Percentiles rank a stretch among this genome's conserved stretches.
Evolutionary conservation across 2,329 filamentous ascomycete genomes (phyloP).

Genomic region (Teratosphaeria nubilosa): DNA sequence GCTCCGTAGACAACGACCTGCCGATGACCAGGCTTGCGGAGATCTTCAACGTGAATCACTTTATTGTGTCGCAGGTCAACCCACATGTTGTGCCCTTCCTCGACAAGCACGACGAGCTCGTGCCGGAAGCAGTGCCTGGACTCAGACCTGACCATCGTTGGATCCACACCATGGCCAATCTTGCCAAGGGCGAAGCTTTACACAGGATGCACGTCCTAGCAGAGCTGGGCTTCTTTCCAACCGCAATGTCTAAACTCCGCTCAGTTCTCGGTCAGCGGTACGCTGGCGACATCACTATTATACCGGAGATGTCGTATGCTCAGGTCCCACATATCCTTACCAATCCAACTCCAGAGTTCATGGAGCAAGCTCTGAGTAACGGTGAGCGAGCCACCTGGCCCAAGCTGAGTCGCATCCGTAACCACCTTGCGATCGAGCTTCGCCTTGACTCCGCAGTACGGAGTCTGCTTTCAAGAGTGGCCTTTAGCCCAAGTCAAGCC

Average conservation of each 20-base stretch:
- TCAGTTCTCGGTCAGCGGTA: constrained; percentile 85
- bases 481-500: constrained; percentile 57
- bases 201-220: constrained; percentile 72
- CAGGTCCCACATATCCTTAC: constrained; percentile 68
- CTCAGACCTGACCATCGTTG: constrained; percentile 40
- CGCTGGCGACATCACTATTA: constrained; percentile 88
- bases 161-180: constrained; percentile 56
- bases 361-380: constrained; percentile 63
- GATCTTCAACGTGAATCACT: constrained; percentile 98
- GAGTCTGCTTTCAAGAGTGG: constrained; percentile 54
- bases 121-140: constrained; percentile 19
- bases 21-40: constrained; percentile 83
- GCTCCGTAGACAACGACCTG: constrained; percentile 87
- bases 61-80: constrained; percentile 95
- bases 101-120: constrained; percentile 56
- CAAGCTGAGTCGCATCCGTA: constrained; percentile 72
- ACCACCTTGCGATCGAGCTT: constrained; percentile 80
- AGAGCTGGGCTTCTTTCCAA: constrained; percentile 72
- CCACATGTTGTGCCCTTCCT: constrained; percentile 87
- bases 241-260: constrained; percentile 56
- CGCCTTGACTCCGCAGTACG: constrained; percentile 70
- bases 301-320: constrained; percentile 65
- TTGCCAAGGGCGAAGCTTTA: constrained; percentile 70
- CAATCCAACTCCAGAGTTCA: constrained; percentile 80
- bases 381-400: constrained; percentile 90